Conservation (phyloP, 352 stramenopile genomes). For the Salisapilia sapeloensis region DNA sequence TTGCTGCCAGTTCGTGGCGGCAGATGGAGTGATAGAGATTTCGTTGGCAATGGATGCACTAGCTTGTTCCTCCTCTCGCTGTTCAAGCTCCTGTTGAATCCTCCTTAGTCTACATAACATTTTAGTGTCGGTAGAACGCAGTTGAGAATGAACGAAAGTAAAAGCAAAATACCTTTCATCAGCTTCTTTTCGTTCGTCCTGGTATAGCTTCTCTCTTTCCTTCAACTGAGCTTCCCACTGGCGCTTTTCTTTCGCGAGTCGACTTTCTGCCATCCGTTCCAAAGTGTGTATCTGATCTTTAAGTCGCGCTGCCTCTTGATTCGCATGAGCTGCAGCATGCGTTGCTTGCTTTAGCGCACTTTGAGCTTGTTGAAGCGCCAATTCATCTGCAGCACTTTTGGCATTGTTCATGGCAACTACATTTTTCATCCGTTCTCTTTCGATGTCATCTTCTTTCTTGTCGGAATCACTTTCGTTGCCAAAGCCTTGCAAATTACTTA, state of each 20-base stretch:
- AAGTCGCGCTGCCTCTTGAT: neutral
- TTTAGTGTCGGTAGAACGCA: too few species aligned
- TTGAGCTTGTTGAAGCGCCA: neutral
- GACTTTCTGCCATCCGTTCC: neutral
- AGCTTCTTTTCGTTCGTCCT: neutral
- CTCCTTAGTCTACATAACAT: too few species aligned
- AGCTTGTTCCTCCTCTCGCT: too few species aligned
- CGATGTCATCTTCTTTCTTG: neutral
- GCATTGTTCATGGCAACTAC: neutral
- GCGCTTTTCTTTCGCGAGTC: neutral
- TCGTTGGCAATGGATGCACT: too few species aligned
- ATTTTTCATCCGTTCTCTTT: too few species aligned
- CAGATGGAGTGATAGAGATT: too few species aligned
- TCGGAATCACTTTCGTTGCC: neutral
- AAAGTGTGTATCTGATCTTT: neutral
- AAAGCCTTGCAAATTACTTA: too few species aligned
- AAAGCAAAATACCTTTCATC: neutral
- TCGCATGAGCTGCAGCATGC: neutral
- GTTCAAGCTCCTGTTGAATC: too few species aligned
- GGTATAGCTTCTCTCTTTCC: neutral
- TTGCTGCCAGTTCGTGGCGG: constrained; percentile 27
- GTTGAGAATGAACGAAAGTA: too few species aligned
- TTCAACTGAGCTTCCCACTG: neutral
- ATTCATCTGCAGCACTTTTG: neutral
- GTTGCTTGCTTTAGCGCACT: constrained; percentile 1